Conservation (phyloP, 2,329 filamentous ascomycete species). For the Chaetomiaceae sp. region DNA sequence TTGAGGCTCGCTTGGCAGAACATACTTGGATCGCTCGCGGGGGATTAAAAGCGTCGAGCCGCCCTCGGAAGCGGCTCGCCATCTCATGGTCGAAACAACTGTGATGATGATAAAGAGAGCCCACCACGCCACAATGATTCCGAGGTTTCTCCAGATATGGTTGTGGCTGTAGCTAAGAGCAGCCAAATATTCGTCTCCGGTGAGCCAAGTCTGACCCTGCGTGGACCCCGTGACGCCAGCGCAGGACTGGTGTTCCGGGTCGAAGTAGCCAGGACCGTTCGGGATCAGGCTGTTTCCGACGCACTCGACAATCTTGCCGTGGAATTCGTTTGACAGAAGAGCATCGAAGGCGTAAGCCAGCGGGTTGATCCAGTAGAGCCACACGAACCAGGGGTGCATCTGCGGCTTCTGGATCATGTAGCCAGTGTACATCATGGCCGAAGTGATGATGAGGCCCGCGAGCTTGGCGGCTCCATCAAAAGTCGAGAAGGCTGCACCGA, state of each 20-base stretch:
- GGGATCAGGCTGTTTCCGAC: slow-evolving; percentile 48
- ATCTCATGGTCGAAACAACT: slow-evolving; percentile 52
- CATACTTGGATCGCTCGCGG: slow-evolving; percentile 47
- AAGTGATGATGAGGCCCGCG: slow-evolving; percentile 47
- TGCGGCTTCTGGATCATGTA: slow-evolving; percentile 58
- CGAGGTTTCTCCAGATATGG: slow-evolving; percentile 58
- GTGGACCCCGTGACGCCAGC: slow-evolving; percentile 54
- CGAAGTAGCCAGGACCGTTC: slow-evolving; percentile 43
- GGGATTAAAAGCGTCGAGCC: slow-evolving; percentile 58
- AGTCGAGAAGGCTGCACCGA: slow-evolving; percentile 52
- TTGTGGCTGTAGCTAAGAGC: slow-evolving; percentile 50
- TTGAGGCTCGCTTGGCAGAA: neutral
- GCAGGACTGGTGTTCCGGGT: slow-evolving; percentile 46
- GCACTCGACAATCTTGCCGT: slow-evolving; percentile 50
- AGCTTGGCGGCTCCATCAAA: slow-evolving; percentile 59
- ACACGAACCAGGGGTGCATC: slow-evolving; percentile 61
- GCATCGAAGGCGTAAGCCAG: slow-evolving; percentile 67
- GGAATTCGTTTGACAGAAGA: slow-evolving; percentile 67
- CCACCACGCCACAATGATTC: slow-evolving; percentile 62
- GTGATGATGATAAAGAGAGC: slow-evolving; percentile 55
- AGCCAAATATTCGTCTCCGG: slow-evolving; percentile 54
- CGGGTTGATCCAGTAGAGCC: slow-evolving; percentile 63
- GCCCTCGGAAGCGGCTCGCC: slow-evolving; percentile 50
- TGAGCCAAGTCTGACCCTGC: slow-evolving; percentile 45
- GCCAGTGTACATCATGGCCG: slow-evolving; percentile 58